Percentiles rank a stretch among this genome's conserved stretches.
phyloP scores from a whole-genome alignment of 2,329 filamentous ascomycete genomes.

The Ceratocystis albifundus region DNA sequence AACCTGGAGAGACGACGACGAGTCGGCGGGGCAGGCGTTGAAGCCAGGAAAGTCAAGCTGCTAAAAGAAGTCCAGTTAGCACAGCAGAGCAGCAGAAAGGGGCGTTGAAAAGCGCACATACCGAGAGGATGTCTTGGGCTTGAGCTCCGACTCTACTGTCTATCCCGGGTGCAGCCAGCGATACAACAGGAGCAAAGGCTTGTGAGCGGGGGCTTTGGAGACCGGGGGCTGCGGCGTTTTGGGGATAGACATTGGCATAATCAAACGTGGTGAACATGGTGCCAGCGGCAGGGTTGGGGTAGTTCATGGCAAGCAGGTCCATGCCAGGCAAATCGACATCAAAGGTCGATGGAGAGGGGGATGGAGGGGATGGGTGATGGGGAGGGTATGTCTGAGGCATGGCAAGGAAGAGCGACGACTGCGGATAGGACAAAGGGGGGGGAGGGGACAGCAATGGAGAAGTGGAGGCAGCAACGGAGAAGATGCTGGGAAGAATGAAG shows the following conservation, averaged over 20 bases:
- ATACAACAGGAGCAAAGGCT: neutral
- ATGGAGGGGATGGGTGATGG: neutral
- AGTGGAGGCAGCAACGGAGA: neutral
- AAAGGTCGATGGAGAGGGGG: neutral
- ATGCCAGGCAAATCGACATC: neutral
- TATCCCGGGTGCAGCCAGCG: neutral
- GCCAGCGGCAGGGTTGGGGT: neutral
- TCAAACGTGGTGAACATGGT: neutral
- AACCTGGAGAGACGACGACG: neutral
- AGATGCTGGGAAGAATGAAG: neutral
- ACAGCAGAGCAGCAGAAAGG: neutral
- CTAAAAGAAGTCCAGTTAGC: neutral
- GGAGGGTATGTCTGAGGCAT: neutral
- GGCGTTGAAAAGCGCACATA: neutral
- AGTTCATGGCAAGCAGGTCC: neutral
- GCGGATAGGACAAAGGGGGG: neutral
- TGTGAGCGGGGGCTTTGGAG: neutral
- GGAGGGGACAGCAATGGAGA: neutral
- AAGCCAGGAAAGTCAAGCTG: conserved; percentile 8
- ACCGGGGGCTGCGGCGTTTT: neutral
- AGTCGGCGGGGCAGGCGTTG: neutral
- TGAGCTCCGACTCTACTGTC: neutral
- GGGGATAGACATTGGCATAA: neutral
- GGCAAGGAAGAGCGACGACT: neutral
- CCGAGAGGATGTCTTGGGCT: neutral